phyloP scores from a whole-genome alignment of 2,329 filamentous ascomycete genomes.

The Penicillium brevicompactum region DNA sequence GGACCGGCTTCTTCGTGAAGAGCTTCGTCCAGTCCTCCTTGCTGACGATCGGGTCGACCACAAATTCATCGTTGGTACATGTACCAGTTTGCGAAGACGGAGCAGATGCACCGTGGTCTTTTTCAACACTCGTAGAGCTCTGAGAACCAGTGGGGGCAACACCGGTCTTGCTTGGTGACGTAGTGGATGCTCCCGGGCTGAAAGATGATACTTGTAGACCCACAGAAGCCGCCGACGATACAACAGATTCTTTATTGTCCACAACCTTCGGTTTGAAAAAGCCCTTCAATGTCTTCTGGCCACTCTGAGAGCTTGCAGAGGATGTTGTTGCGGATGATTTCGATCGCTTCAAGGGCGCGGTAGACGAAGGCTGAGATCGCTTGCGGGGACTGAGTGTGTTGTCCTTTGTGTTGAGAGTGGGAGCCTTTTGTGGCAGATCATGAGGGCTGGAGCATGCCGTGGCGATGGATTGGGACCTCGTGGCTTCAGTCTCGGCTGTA shows the following conservation, averaged over 20 bases:
- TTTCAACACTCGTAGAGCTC: background rate
- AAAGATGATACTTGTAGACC: background rate
- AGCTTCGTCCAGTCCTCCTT: slow-evolving; percentile 87
- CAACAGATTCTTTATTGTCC: background rate
- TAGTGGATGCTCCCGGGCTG: background rate
- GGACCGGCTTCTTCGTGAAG: slow-evolving; percentile 72
- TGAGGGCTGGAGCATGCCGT: background rate
- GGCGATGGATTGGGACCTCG: background rate
- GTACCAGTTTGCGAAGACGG: slow-evolving; percentile 15
- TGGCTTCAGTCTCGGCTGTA: background rate
- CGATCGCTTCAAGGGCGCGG: slow-evolving; percentile 50
- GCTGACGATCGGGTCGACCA: slow-evolving; percentile 67
- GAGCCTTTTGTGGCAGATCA: background rate
- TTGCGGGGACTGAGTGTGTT: slow-evolving; percentile 33
- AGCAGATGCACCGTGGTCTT: background rate
- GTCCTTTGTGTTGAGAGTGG: background rate
- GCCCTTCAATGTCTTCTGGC: slow-evolving; percentile 68
- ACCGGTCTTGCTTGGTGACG: background rate
- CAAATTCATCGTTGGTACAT: slow-evolving; percentile 47
- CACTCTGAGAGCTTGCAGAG: slow-evolving; percentile 40
- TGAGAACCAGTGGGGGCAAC: background rate
- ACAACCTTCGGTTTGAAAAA: slow-evolving; percentile 71
- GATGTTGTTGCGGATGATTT: slow-evolving; percentile 45
- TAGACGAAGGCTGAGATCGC: slow-evolving; percentile 39
- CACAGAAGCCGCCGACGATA: background rate